phyloP scores from a whole-genome alignment of 805 yeast species.

The Ogataea ramenticola region DNA sequence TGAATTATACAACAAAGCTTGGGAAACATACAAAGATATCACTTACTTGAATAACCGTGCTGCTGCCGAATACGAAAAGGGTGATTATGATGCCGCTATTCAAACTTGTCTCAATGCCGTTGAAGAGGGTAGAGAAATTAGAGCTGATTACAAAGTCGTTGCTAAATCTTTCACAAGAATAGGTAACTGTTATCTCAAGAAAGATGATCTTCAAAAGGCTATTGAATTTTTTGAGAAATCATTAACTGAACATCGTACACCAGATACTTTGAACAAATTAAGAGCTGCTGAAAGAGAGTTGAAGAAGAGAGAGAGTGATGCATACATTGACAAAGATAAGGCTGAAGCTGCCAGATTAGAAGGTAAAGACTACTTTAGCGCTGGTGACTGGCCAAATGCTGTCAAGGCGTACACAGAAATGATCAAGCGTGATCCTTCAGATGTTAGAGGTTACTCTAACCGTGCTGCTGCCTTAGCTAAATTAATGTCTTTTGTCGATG shows the following conservation, averaged over 20 bases:
- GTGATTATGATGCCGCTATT: constrained; percentile 81
- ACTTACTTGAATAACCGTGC: constrained; percentile 94
- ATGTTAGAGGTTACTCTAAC: constrained; percentile 94
- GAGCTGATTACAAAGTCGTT: constrained; percentile 86
- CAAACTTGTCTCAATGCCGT: constrained; percentile 75
- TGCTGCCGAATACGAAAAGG: constrained; percentile 96
- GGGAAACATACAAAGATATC: constrained; percentile 73
- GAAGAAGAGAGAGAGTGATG: constrained; percentile 68
- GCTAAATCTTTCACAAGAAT: constrained; percentile 92
- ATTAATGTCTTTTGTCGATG: constrained; percentile 95
- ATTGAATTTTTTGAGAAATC: constrained; percentile 79
- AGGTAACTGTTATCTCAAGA: constrained; percentile 75
- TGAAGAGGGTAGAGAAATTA: constrained; percentile 80
- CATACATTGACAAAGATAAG: constrained; percentile 80
- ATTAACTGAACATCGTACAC: constrained; percentile 94
- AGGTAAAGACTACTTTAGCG: constrained; percentile 85
- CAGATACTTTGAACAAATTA: constrained; percentile 82
- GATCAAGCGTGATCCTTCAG: constrained; percentile 94
- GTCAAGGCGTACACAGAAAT: constrained; percentile 93
- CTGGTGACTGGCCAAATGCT: constrained; percentile 95
- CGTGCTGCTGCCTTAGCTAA: constrained; percentile 97
- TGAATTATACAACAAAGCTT: constrained; percentile 77
- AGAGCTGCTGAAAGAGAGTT: constrained; percentile 82
- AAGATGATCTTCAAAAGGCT: constrained; percentile 66
- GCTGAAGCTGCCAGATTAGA: constrained; percentile 92